phyloP scores from a whole-genome alignment of 352 stramenopile genomes.

The Globisporangium nodosum region DNA sequence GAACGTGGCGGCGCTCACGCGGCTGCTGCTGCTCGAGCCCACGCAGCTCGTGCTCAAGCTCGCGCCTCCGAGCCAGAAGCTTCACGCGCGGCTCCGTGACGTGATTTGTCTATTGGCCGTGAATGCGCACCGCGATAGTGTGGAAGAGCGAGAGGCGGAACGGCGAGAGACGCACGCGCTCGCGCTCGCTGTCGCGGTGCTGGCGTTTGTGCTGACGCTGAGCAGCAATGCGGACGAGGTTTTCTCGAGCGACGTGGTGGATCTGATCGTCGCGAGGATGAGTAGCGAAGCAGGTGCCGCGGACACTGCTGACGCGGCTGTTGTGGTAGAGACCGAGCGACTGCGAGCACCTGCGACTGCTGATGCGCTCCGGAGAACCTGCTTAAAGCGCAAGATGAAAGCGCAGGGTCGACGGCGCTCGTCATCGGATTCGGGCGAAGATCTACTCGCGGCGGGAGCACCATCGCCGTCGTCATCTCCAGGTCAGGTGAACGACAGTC shows the following conservation, averaged over 20 bases:
- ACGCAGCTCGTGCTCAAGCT: conserved; percentile 34
- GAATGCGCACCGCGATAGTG: neutral
- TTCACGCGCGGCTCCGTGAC: conserved; percentile 23
- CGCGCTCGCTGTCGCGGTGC: conserved; percentile 22
- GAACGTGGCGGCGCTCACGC: conserved; percentile 34
- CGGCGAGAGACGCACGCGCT: conserved; percentile 7
- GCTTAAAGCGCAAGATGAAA: conserved; percentile 46
- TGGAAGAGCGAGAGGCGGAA: too few relatives aligned
- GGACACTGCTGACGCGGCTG: too few relatives aligned
- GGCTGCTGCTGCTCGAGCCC: conserved; percentile 24
- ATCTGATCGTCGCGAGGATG: conserved; percentile 17
- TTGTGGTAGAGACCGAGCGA: neutral
- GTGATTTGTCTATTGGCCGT: conserved; percentile 18
- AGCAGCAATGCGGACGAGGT: conserved; percentile 26
- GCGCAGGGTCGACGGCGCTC: neutral
- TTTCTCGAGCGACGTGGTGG: conserved; percentile 28
- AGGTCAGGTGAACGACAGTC: neutral
- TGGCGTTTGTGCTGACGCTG: conserved; percentile 35
- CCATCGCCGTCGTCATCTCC: neutral
- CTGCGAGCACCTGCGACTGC: neutral
- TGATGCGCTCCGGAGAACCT: conserved; percentile 26
- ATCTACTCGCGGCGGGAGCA: neutral
- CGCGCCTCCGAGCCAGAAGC: conserved; percentile 12
- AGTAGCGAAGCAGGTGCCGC: neutral
- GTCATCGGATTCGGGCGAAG: neutral